Evolutionary conservation across 176 grass and related monocot genomes (phyloP).

Genomic region (Tillandsia leiboldiana): DNA sequence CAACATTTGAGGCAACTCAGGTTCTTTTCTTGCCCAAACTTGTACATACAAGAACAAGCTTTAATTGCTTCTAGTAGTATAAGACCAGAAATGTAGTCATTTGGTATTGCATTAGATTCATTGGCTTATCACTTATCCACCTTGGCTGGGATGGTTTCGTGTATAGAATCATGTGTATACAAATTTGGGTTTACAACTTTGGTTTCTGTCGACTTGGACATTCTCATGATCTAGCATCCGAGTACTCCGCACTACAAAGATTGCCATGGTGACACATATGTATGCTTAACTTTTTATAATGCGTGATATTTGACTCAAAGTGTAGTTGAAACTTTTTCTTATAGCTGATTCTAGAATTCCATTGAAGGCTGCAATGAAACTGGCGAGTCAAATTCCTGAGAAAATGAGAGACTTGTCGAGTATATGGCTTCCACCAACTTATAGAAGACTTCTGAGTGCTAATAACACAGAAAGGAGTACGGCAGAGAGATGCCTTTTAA

Average conservation of each 20-base stretch:
- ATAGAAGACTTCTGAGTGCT: conserved; percentile 63
- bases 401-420: conserved; percentile 47
- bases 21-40: conserved; percentile 23
- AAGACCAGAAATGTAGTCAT: neutral
- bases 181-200: neutral
- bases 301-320: neutral
- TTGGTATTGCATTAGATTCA: no score
- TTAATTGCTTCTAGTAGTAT: neutral
- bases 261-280: neutral
- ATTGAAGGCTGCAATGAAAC: conserved; percentile 49
- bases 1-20: conserved; percentile 77
- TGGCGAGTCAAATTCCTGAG: conserved; percentile 35
- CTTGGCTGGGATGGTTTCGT: no score
- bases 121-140: no score
- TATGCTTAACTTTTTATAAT: neutral
- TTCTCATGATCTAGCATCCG: neutral
- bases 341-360: conserved; percentile 11
- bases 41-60: neutral
- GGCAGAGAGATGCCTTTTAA: conserved; percentile 71
- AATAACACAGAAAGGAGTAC: conserved; percentile 54
- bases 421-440: conserved; percentile 66
- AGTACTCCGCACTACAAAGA: neutral
- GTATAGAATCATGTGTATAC: no score
- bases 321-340: neutral
- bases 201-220: neutral